Evolutionary conservation across 1,284 basidiomycete genomes (phyloP).

Genomic region (Macrocybe sp.): DNA sequence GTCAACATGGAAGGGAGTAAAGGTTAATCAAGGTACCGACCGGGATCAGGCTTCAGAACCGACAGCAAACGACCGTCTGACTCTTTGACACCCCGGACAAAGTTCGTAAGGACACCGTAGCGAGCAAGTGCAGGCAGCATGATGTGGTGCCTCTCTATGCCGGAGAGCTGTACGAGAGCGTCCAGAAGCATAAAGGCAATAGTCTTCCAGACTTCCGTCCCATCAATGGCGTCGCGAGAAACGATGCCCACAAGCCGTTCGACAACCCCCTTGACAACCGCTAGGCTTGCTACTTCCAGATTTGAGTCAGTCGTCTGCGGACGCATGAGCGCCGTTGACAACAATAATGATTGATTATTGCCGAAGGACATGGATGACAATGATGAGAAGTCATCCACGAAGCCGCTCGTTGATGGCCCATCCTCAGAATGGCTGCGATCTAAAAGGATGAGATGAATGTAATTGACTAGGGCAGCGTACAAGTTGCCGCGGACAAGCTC

Average conservation of each 20-base stretch:
- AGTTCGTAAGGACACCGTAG: constrained; percentile 80
- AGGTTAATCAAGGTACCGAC: constrained; percentile 35
- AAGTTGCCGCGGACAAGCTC: constrained; percentile 94
- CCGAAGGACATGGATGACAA: constrained; percentile 31
- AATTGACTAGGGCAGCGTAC: constrained; percentile 90
- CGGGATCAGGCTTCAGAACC: constrained; percentile 85
- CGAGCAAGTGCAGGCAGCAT: constrained; percentile 61
- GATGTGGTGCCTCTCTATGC: constrained; percentile 54
- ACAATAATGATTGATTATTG: constrained; percentile 29
- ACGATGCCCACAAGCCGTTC: constrained; percentile 79
- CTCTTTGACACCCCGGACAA: constrained; percentile 83
- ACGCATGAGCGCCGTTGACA: constrained; percentile 21
- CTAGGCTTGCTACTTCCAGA: constrained; percentile 59
- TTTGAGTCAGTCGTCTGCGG: constrained; percentile 25
- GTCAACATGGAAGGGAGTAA: constrained; percentile 2
- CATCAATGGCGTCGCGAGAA: constrained; percentile 89
- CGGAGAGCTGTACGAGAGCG: constrained; percentile 65
- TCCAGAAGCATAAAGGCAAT: constrained; percentile 87
- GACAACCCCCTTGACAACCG: constrained; percentile 56
- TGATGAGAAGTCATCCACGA: constrained; percentile 22
- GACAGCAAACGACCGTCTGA: constrained; percentile 76
- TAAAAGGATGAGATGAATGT: constrained; percentile 62
- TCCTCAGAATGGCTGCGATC: constrained; percentile 4
- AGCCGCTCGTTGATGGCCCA: constrained; percentile 18
- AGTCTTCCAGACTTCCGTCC: constrained; percentile 95